phyloP scores from a whole-genome alignment of 2,329 filamentous ascomycete species.

The Waltergamsia citrina region DNA sequence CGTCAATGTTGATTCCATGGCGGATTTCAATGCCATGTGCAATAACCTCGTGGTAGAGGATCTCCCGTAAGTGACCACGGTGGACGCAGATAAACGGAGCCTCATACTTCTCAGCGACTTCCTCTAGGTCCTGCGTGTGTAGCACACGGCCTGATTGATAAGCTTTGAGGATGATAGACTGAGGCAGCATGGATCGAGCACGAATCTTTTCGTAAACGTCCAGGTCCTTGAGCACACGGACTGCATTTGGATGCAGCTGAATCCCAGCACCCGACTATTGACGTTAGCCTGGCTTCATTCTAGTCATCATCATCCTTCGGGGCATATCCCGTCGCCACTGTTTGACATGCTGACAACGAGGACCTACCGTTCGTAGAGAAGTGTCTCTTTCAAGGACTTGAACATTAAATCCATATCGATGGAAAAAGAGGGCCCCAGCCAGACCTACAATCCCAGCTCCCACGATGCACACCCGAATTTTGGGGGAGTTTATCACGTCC shows the following conservation, averaged over 20 bases:
- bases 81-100: neutral
- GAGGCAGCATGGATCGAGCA: neutral
- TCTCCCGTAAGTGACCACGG: neutral
- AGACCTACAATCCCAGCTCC: constrained; percentile 2
- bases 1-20: neutral
- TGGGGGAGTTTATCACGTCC: too few species aligned
- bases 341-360: neutral
- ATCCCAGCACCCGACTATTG: neutral
- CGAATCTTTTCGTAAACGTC: neutral
- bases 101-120: neutral
- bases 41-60: constrained; percentile 1
- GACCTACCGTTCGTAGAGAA: neutral
- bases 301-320: too few species aligned
- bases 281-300: too few species aligned
- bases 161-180: neutral
- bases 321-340: neutral
- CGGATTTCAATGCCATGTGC: neutral
- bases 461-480: neutral
- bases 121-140: constrained; percentile 1
- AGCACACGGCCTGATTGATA: neutral
- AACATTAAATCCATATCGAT: neutral
- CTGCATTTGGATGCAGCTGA: constrained; percentile 1
- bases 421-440: neutral
- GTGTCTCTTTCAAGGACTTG: neutral
- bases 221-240: neutral